phyloP scores from a whole-genome alignment of 495 filamentous ascomycete genomes.

The Neurospora tetrasperma region DNA sequence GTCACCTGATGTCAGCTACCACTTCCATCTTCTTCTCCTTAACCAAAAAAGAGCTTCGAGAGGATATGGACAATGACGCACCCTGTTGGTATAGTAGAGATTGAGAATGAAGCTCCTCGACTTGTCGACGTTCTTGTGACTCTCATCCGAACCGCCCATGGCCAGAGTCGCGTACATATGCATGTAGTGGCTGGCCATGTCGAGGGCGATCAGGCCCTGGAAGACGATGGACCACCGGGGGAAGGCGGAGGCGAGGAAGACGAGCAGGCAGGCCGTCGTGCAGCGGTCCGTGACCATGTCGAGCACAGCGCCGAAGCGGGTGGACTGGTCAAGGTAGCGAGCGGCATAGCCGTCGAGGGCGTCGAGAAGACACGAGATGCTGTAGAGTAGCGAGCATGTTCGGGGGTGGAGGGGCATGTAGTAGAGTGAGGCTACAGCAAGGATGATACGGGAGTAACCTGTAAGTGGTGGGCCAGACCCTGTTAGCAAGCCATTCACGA shows the following conservation, averaged over 20 bases:
- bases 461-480: neutral
- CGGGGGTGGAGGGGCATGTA: conserved; percentile 97
- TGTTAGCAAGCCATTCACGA: conserved; percentile 3
- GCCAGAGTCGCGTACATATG: conserved; percentile 92
- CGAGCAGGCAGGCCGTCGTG: conserved; percentile 86
- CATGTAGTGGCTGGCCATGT: conserved; percentile 93
- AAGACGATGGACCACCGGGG: conserved; percentile 88
- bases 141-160: conserved; percentile 67
- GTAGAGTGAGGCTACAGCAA: conserved; percentile 87
- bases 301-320: conserved; percentile 86
- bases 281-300: conserved; percentile 93
- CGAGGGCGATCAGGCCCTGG: conserved; percentile 82
- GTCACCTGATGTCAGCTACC: conserved; percentile 9
- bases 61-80: conserved; percentile 29
- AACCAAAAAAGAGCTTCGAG: neutral
- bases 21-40: conserved; percentile 1
- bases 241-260: conserved; percentile 86
- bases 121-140: conserved; percentile 90
- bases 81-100: conserved; percentile 93
- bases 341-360: conserved; percentile 89
- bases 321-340: conserved; percentile 78
- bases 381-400: conserved; percentile 87
- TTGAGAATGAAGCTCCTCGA: conserved; percentile 72
- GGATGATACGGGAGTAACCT: conserved; percentile 85
- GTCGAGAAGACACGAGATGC: conserved; percentile 84